Base-by-base conservation (phyloP, 768 basidiomycete genomes). In the Suillus plorans region DNA sequence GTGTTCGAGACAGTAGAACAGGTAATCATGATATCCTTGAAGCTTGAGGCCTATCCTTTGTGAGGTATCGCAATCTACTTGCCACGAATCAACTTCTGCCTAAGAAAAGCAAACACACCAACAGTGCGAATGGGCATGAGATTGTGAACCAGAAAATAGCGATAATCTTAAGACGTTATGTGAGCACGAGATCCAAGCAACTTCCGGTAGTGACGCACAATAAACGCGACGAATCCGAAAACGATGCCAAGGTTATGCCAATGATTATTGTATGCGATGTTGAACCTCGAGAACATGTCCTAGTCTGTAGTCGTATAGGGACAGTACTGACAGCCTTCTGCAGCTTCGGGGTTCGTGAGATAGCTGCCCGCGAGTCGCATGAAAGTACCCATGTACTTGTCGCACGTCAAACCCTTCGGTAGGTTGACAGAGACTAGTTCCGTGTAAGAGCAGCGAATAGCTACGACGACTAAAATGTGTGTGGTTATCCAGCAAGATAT, bases 371-470 rank as follows among this genome's bases (percentile, higher is more conserved):
- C 81, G 0, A 70, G 73, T 1, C 66, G 66, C 14, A 89, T 84
- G 74, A 93, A 96, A 12, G 85, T 78, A n/a, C 79, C 72, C 0
- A 89, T 89, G 90, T 91, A 97, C 1, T 81, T 68, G 12, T 68
- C 68, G 71, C 95, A 97, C 0, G 89, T 92, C 73, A 94, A 86
- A 3, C 88, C 89, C 2, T 80, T 66, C 0, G 94, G 93, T 1
- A 94, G 91, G 63, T 84, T 76, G 80, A 96, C 93, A 7, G 82
- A 68, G 14, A 84, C 80, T 70, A 90, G 92, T 71, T 97, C 95
- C 65, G 86, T 85, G 0, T 79, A 69, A 25, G 85, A 82, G 79
- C 94, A 92, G 22, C 64, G 72, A 65, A 95, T 89, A 55, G 59
- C 62, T n/a, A 70, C 63, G 63, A 77, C 18, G 58, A n/a, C 8